These are phyloP conservation scores for Schrenkiella parvula DNA, from an alignment of 345 rosid species.

Conservation along the genomic window DNA sequence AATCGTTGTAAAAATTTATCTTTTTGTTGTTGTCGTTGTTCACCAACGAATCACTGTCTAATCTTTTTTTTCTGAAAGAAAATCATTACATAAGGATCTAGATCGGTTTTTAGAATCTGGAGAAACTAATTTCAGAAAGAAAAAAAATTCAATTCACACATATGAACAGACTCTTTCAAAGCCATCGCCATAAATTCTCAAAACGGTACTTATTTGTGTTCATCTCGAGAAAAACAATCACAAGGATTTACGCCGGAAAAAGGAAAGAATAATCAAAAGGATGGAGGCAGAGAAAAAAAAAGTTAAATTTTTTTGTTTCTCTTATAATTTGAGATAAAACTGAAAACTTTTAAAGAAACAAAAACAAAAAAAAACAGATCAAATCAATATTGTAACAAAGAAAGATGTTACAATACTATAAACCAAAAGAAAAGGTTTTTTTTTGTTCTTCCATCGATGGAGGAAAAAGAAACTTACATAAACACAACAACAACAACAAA, in stretches of 20 bases:
- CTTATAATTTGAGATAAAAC: not conserved
- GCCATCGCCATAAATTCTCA: not conserved
- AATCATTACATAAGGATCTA: not conserved
- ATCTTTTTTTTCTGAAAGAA: not conserved
- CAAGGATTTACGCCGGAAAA: not conserved
- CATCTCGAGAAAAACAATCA: constrained; percentile 4
- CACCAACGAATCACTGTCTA: not conserved
- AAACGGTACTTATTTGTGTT: not conserved
- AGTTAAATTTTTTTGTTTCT: not conserved
- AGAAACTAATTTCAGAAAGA: not conserved
- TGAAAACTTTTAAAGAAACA: not conserved
- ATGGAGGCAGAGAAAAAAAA: not conserved
- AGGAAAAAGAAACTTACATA: not conserved
- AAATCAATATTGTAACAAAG: not conserved
- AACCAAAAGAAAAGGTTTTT: not conserved
- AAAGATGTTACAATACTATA: not conserved
- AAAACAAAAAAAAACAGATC: not conserved
- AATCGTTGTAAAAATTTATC: no score
- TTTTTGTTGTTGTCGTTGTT: not conserved
- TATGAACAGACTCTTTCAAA: not conserved
- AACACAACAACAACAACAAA: not conserved
- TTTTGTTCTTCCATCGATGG: not conserved
- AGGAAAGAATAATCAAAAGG: constrained; percentile 1
- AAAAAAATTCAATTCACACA: not conserved
- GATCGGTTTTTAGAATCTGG: not conserved